phyloP scores from a whole-genome alignment of 2,329 filamentous ascomycete species.

The Pseudogymnoascus sp. region DNA sequence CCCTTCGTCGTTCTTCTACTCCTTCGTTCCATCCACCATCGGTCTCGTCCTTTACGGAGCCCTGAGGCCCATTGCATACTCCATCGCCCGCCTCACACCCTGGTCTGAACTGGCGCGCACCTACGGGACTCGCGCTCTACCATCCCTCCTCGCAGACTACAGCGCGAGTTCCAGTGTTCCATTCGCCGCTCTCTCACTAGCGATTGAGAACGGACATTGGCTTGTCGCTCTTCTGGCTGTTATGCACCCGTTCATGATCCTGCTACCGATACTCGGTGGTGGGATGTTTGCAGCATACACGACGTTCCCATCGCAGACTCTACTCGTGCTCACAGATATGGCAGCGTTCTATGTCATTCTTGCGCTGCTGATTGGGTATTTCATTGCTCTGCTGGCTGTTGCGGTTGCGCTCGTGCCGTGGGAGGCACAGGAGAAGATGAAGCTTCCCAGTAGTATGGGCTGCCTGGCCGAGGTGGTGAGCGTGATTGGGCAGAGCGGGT shows the following conservation, averaged over 20 bases:
- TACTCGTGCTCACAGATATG: constrained; percentile 66
- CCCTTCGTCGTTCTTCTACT: constrained; percentile 80
- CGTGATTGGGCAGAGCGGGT: constrained; percentile 66
- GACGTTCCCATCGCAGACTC: constrained; percentile 38
- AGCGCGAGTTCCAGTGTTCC: constrained; percentile 35
- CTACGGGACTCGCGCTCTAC: constrained; percentile 55
- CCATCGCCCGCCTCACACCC: constrained; percentile 59
- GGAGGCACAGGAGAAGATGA: constrained; percentile 46
- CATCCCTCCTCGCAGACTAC: constrained; percentile 65
- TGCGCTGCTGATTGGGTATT: constrained; percentile 63
- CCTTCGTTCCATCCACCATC: constrained; percentile 63
- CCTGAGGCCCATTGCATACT: constrained; percentile 61
- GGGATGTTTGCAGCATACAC: constrained; percentile 71
- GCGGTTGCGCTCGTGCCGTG: constrained; percentile 1
- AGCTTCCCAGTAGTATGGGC: constrained; percentile 66
- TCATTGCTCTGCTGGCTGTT: constrained; percentile 54
- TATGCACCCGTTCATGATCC: constrained; percentile 54
- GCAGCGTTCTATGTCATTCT: constrained; percentile 69
- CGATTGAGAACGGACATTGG: constrained; percentile 53
- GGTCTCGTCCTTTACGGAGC: constrained; percentile 61
- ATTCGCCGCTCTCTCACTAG: constrained; percentile 36
- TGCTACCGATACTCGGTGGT: constrained; percentile 61
- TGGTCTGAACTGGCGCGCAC: constrained; percentile 56
- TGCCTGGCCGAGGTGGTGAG: constrained; percentile 71
- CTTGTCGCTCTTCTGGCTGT: constrained; percentile 51